These are phyloP conservation scores for Cicer judaicum DNA, from an alignment of 306 rosid genomes.

Conservation along the genomic window DNA sequence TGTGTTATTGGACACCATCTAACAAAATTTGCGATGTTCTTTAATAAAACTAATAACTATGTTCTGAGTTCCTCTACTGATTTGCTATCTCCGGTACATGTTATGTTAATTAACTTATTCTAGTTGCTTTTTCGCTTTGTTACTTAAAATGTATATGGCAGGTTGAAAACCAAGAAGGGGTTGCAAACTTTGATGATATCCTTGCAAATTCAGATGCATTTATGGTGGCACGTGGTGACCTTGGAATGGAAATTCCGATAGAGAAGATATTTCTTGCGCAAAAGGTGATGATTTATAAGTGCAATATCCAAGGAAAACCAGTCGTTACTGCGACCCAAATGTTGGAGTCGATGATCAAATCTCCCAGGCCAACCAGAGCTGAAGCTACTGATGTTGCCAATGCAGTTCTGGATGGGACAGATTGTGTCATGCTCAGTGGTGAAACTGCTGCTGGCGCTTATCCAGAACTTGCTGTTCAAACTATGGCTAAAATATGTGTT, in stretches of 20 bases:
- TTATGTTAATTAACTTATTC: slow-evolving; percentile 9
- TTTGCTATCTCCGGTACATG: slow-evolving; percentile 7
- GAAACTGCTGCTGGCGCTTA: slow-evolving; percentile 94
- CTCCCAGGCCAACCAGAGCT: slow-evolving; percentile 51
- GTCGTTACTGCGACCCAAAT: slow-evolving; percentile 96
- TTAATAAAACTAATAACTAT: not conserved
- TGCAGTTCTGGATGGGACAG: slow-evolving; percentile 90
- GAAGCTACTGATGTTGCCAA: slow-evolving; percentile 53
- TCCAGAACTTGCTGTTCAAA: slow-evolving; percentile 76
- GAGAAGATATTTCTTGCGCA: slow-evolving; percentile 96
- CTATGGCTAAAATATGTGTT: slow-evolving; percentile 78
- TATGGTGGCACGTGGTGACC: slow-evolving; percentile 97
- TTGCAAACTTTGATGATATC: slow-evolving; percentile 94
- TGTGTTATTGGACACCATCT: slow-evolving; percentile 16
- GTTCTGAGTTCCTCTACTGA: not conserved
- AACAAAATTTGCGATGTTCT: slow-evolving; percentile 16
- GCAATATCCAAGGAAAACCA: slow-evolving; percentile 96
- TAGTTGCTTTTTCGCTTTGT: not conserved
- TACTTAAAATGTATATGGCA: slow-evolving; percentile 45
- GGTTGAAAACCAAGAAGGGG: slow-evolving; percentile 99
- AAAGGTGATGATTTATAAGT: slow-evolving; percentile 96
- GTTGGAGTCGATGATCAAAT: slow-evolving; percentile 52
- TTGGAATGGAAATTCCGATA: slow-evolving; percentile 97
- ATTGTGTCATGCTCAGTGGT: slow-evolving; percentile 90
- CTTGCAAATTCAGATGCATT: slow-evolving; percentile 91